Evolutionary conservation across 345 rosid species (phyloP).

Genomic region (Nasturtium officinale): DNA sequence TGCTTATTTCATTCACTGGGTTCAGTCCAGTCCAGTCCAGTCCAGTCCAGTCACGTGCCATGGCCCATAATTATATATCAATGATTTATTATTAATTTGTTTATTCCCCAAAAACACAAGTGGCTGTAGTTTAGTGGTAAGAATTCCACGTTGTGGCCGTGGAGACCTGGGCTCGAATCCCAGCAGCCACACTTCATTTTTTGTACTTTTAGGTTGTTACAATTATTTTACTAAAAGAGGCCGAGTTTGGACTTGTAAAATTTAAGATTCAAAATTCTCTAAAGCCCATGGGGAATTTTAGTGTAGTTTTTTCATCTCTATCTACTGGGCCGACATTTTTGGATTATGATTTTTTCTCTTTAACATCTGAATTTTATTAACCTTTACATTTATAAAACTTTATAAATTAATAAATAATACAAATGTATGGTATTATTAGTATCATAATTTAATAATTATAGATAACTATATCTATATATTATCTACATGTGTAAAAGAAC

Average conservation of each 20-base stretch:
- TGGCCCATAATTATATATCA: background rate
- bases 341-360: background rate
- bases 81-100: too few species aligned
- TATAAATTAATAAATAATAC: too few species aligned
- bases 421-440: too few species aligned
- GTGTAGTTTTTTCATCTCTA: background rate
- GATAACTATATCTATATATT: too few species aligned
- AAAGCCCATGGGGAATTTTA: background rate
- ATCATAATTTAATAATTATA: too few species aligned
- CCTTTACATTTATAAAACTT: too few species aligned
- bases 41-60: slow-evolving; percentile 38
- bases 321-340: background rate
- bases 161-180: slow-evolving; percentile 91
- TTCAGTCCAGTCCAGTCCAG: background rate
- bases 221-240: too few species aligned
- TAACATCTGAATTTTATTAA: too few species aligned
- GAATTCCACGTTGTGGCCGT: slow-evolving; percentile 78
- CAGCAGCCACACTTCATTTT: slow-evolving; percentile 62
- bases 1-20: background rate
- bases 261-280: background rate
- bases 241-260: background rate
- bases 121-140: slow-evolving; percentile 15
- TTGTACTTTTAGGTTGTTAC: background rate
- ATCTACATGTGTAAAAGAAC: too few species aligned
- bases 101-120: background rate